These are phyloP conservation scores for Platismatia glauca DNA, from an alignment of 495 filamentous ascomycete genomes.

Conservation along the genomic window DNA sequence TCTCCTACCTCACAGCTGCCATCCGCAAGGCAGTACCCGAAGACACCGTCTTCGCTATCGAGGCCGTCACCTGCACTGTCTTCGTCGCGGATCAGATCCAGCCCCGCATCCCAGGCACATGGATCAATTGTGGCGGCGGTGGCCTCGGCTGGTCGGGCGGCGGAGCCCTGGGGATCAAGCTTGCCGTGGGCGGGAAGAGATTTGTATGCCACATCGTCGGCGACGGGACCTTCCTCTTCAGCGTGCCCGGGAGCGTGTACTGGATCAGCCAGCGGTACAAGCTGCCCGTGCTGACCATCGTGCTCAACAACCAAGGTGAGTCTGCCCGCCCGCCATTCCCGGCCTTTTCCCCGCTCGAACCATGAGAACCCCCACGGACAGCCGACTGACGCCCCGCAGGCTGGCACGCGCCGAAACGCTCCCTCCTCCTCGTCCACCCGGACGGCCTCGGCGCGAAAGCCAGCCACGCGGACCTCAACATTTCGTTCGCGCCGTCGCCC, in stretches of 20 bases:
- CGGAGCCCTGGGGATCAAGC: slow-evolving; percentile 76
- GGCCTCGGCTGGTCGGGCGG: slow-evolving; percentile 95
- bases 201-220: slow-evolving; percentile 93
- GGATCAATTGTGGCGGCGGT: slow-evolving; percentile 92
- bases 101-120: slow-evolving; percentile 65
- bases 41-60: slow-evolving; percentile 77
- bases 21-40: slow-evolving; percentile 57
- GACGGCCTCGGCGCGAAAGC: slow-evolving; percentile 68
- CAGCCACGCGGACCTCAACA: slow-evolving; percentile 80
- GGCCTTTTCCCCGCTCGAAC: not conserved
- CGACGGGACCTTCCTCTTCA: slow-evolving; percentile 86
- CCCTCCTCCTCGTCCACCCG: slow-evolving; percentile 73
- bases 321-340: not conserved
- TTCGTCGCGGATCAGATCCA: slow-evolving; percentile 77
- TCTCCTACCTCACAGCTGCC: slow-evolving; percentile 57
- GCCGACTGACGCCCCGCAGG: slow-evolving; percentile 33
- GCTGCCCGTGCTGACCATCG: slow-evolving; percentile 82
- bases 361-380: too few relatives aligned
- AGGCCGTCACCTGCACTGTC: slow-evolving; percentile 76
- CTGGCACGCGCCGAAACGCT: slow-evolving; percentile 77
- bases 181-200: slow-evolving; percentile 59
- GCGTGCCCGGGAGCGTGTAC: slow-evolving; percentile 81
- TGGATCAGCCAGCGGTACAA: slow-evolving; percentile 84
- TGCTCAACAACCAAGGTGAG: slow-evolving; percentile 83
- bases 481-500: slow-evolving; percentile 74